Conservation (phyloP, 2,329 filamentous ascomycete species). For the Claviceps quebecensis region DNA sequence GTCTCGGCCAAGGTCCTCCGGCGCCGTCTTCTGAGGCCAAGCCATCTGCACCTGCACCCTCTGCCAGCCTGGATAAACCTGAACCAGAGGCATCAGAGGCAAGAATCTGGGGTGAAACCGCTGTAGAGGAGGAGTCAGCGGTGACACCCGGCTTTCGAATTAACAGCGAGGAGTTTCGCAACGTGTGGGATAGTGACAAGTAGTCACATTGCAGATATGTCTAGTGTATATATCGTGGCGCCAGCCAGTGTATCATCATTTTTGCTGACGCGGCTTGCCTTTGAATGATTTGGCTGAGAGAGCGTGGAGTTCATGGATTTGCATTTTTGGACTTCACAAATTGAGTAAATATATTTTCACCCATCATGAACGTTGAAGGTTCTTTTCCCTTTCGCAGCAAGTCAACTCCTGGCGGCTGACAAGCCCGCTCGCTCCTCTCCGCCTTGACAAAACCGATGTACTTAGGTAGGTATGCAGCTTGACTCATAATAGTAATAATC, state of each 20-base stretch:
- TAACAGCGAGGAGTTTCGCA: slow-evolving; percentile 30
- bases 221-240: background rate
- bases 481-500: too few relatives aligned
- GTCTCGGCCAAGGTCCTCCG: slow-evolving; percentile 13
- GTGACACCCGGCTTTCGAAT: slow-evolving; percentile 15
- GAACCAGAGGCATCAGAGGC: slow-evolving; percentile 9
- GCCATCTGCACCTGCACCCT: background rate
- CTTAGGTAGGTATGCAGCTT: background rate
- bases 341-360: background rate
- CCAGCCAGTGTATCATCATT: background rate
- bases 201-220: background rate
- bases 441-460: background rate
- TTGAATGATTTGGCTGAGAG: slow-evolving; percentile 7
- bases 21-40: background rate
- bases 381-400: background rate
- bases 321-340: background rate
- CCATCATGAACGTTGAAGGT: background rate
- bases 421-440: background rate
- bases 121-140: slow-evolving; percentile 5
- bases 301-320: slow-evolving; percentile 14
- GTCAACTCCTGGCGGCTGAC: background rate
- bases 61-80: slow-evolving; percentile 1
- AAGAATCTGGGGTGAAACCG: slow-evolving; percentile 4
- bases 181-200: slow-evolving; percentile 24
- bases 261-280: background rate